These are phyloP conservation scores for Aspergillus costaricaensis DNA, from an alignment of 2,329 filamentous ascomycete species.

Conservation along the genomic window DNA sequence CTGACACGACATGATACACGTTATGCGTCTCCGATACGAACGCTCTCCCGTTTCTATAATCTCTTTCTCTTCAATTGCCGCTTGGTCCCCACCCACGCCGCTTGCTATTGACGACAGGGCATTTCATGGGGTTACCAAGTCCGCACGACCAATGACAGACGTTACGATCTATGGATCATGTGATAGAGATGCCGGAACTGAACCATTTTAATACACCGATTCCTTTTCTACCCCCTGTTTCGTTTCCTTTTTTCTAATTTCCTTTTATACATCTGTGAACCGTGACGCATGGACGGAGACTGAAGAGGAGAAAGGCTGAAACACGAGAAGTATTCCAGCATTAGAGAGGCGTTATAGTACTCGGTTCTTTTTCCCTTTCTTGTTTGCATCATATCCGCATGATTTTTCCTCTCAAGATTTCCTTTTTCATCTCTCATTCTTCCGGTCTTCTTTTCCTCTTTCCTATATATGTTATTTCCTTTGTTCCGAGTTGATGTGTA, in stretches of 20 bases:
- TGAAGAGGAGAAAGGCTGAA: constrained; percentile 19
- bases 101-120: constrained; percentile 7
- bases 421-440: neutral
- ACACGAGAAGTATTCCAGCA: constrained; percentile 27
- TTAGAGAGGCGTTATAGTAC: constrained; percentile 30
- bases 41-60: constrained; percentile 3
- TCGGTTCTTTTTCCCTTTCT: constrained; percentile 10
- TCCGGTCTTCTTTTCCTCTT: constrained; percentile 10
- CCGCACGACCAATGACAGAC: constrained; percentile 40
- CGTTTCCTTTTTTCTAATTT: constrained; percentile 18
- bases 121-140: constrained; percentile 25
- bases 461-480: constrained; percentile 5
- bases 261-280: constrained; percentile 12
- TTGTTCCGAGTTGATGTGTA: constrained; percentile 70
- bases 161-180: constrained; percentile 46
- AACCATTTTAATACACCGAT: constrained; percentile 21
- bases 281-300: constrained; percentile 9
- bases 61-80: constrained; percentile 10
- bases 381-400: constrained; percentile 22
- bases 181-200: constrained; percentile 41
- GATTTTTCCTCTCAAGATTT: constrained; percentile 13
- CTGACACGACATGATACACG: constrained; percentile 15
- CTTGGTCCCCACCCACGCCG: constrained; percentile 6
- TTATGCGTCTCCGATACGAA: constrained; percentile 17
- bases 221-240: constrained; percentile 7